Evolutionary conservation across 768 basidiomycete genomes (phyloP), one percentile per base, ranked within the genome.

Genomic region (Xerocomus spinulosus): DNA sequence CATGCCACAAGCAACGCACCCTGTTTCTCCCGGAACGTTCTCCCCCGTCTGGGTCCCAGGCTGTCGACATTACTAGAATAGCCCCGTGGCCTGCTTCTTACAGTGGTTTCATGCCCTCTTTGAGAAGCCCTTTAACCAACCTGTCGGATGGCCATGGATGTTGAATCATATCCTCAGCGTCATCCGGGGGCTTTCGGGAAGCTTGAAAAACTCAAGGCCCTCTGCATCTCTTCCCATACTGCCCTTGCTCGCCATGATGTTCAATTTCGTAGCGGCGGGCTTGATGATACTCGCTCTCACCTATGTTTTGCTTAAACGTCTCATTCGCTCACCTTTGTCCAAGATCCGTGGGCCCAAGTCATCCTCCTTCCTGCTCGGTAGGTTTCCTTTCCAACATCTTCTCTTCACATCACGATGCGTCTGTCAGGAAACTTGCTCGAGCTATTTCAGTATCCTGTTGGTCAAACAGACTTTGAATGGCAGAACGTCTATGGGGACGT

Each of bases 401-500:
- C 39, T 9, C 14, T 21, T 46, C 44, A 5, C n/a, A 29, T 47
- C 44, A 46, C 24, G 7, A 13, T 46, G 49, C 25, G 14, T n/a
- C 4, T 30, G 24, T 18, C 3, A 45, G 34, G 37, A 33, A 56
- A 46, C 33, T 30, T 65, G 24, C 40, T 48, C 5, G 62, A 68
- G 21, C 7, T 70, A 12, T 59, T 54, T 25, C 64, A 59, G 53
- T 32, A 42, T 20, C 50, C 58, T 2, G 54, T 45, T 14, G 68
- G 51, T 25, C 48, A 56, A 9, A 24, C 54, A 17, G 62, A 68
- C 38, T 61, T 60, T 44, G 50, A 56, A 42, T 68, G 67, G 67
- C 60, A 66, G 34, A 36, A 20, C n/a, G 50, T 41, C 24, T 69
- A 68, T 47, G 67, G 67, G 5, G 39, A 55, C 29, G 20, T 69